Evolutionary conservation across 306 rosid species (phyloP).

Genomic region (Malus orientalis): DNA sequence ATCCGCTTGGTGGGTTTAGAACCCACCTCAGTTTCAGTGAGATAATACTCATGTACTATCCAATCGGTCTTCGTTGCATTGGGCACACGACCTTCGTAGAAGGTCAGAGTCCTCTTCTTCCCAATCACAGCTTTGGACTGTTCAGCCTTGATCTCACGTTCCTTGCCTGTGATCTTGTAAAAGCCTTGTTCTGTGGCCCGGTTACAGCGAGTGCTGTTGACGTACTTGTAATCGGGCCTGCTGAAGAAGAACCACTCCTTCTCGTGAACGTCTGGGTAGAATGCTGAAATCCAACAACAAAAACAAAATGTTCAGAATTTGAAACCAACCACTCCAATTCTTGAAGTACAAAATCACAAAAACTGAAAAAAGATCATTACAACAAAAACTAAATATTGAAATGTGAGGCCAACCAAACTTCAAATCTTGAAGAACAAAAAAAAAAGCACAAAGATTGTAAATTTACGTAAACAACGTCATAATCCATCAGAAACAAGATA

Average conservation of each 20-base stretch:
- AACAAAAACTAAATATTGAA: not conserved
- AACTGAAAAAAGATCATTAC: not conserved
- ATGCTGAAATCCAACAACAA: not conserved
- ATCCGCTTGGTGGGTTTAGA: slow-evolving; percentile 13
- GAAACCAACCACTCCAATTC: not conserved
- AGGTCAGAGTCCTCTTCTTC: slow-evolving; percentile 56
- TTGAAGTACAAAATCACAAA: not conserved
- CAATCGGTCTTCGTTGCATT: slow-evolving; percentile 28
- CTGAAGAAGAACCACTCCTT: slow-evolving; percentile 54
- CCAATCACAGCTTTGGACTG: slow-evolving; percentile 36
- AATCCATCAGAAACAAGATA: not conserved
- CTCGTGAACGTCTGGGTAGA: slow-evolving; percentile 14
- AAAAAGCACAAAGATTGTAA: not conserved
- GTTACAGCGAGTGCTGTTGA: slow-evolving; percentile 22
- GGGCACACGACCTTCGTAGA: slow-evolving; percentile 26
- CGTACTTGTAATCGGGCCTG: slow-evolving; percentile 24
- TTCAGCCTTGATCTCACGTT: slow-evolving; percentile 18
- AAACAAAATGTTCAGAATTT: not conserved
- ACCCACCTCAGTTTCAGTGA: not conserved
- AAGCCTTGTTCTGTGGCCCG: slow-evolving; percentile 46
- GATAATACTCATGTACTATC: slow-evolving; percentile 62
- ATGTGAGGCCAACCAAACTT: not conserved
- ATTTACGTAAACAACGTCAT: not conserved
- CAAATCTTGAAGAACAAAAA: not conserved
- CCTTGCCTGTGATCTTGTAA: slow-evolving; percentile 63